Evolutionary conservation across 495 filamentous ascomycete genomes (phyloP).

Genomic region (Penicillium argentinense): DNA sequence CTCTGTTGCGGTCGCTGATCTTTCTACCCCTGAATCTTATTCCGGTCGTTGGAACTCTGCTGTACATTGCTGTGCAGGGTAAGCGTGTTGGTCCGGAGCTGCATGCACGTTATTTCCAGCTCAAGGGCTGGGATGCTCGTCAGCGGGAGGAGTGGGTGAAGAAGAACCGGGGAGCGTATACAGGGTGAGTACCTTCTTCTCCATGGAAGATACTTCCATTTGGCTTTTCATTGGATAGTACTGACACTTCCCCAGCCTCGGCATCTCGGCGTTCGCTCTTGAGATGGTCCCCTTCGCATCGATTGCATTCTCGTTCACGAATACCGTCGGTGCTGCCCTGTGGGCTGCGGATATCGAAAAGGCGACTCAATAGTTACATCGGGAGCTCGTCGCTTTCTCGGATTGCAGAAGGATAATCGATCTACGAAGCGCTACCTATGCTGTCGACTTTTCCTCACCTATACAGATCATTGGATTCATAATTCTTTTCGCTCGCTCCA

Average conservation of each 20-base stretch:
- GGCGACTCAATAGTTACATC: slow-evolving; percentile 16
- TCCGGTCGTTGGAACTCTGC: slow-evolving; percentile 77
- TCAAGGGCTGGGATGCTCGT: slow-evolving; percentile 72
- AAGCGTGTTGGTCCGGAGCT: slow-evolving; percentile 49
- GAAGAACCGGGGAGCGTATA: slow-evolving; percentile 65
- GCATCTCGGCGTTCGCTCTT: slow-evolving; percentile 69
- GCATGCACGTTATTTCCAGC: slow-evolving; percentile 76
- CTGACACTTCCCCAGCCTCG: slow-evolving; percentile 61
- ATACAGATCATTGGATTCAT: no score
- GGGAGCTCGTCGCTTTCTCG: no score
- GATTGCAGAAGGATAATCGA: no score
- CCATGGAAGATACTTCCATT: slow-evolving; percentile 20
- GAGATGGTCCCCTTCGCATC: slow-evolving; percentile 84
- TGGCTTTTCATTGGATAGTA: slow-evolving; percentile 1
- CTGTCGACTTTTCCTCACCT: no score
- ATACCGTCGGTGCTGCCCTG: slow-evolving; percentile 86
- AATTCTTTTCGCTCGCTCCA: no score
- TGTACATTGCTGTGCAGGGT: slow-evolving; percentile 79
- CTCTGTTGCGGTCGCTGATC: slow-evolving; percentile 66
- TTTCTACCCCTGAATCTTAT: slow-evolving; percentile 92
- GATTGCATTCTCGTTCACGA: slow-evolving; percentile 86
- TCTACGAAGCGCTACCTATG: no score
- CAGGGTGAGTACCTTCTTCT: slow-evolving; percentile 71
- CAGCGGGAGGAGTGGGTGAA: slow-evolving; percentile 65
- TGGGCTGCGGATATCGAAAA: slow-evolving; percentile 93